phyloP scores from a whole-genome alignment of 2,329 filamentous ascomycete species.

The Macrophomina tecta region DNA sequence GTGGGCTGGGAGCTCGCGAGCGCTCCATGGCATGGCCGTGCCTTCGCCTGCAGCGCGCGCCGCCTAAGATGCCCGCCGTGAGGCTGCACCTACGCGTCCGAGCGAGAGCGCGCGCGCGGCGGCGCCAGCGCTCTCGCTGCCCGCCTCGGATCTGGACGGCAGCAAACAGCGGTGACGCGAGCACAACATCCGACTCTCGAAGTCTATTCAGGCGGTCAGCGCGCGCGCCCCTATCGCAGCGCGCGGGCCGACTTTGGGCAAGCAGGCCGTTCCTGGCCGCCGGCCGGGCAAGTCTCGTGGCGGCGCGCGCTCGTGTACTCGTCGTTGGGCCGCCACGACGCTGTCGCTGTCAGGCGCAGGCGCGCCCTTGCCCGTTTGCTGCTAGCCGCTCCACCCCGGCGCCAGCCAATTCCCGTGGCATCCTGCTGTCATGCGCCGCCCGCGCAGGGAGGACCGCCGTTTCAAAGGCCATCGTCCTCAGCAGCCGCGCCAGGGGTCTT shows the following conservation, averaged over 20 bases:
- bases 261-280: slow-evolving; percentile 22
- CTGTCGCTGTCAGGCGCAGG: slow-evolving; percentile 16
- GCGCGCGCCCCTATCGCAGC: slow-evolving; percentile 21
- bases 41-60: slow-evolving; percentile 4
- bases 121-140: not conserved
- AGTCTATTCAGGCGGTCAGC: slow-evolving; percentile 25
- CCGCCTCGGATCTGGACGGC: slow-evolving; percentile 16
- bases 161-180: slow-evolving; percentile 24
- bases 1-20: slow-evolving; percentile 3
- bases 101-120: not conserved
- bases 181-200: slow-evolving; percentile 25
- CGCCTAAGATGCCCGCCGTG: slow-evolving; percentile 7
- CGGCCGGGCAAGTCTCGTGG: slow-evolving; percentile 14
- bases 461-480: slow-evolving; percentile 16
- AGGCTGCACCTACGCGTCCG: not conserved
- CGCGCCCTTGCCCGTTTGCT: slow-evolving; percentile 14
- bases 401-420: slow-evolving; percentile 20
- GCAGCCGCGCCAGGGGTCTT: slow-evolving; percentile 11
- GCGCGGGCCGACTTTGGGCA: slow-evolving; percentile 24
- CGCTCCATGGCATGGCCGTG: slow-evolving; percentile 6
- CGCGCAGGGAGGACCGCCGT: slow-evolving; percentile 23
- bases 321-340: slow-evolving; percentile 6
- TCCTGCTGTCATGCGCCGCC: slow-evolving; percentile 14
- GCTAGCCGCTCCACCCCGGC: slow-evolving; percentile 19
- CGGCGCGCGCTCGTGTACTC: slow-evolving; percentile 13